Evolutionary conservation across 2,329 filamentous ascomycete species (phyloP).

Genomic region (Cladosporium sp.): DNA sequence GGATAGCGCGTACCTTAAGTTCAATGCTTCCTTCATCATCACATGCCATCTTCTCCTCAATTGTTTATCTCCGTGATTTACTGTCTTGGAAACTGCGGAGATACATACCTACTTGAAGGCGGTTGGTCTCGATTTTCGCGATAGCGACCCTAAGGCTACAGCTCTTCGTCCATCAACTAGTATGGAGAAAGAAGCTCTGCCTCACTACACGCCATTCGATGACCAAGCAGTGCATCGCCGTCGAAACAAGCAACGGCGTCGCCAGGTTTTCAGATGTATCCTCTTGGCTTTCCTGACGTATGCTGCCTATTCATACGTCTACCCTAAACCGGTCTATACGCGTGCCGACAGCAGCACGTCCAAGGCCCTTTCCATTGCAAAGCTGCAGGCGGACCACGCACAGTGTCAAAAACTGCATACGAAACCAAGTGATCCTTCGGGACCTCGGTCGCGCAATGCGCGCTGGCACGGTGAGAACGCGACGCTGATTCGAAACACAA

Average conservation of each 20-base stretch:
- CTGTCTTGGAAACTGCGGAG: no score
- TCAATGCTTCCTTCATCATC: no score
- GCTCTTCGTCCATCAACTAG: background rate
- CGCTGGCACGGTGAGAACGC: conserved; percentile 55
- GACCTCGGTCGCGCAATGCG: conserved; percentile 53
- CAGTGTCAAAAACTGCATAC: conserved; percentile 51
- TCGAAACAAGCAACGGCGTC: background rate
- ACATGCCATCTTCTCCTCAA: no score
- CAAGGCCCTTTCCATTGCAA: conserved; percentile 49
- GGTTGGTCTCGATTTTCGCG: no score
- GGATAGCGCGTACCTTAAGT: no score
- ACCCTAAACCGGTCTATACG: conserved; percentile 1
- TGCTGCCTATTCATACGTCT: conserved; percentile 5
- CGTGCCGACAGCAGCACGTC: conserved; percentile 1
- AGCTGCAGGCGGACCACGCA: conserved; percentile 49
- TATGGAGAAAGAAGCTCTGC: conserved; percentile 17
- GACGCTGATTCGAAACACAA: conserved; percentile 60
- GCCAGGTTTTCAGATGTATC: conserved; percentile 10
- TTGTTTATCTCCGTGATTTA: no score
- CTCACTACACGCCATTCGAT: conserved; percentile 13
- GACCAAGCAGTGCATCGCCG: background rate
- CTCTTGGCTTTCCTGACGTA: conserved; percentile 11
- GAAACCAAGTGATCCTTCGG: conserved; percentile 51
- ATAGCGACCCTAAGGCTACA: no score
- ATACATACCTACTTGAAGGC: background rate